A percentile compares a stretch with the other conserved stretches of the same genome.
Conservation (phyloP, 169 alveolate species). For the Plasmodium coatneyi region DNA sequence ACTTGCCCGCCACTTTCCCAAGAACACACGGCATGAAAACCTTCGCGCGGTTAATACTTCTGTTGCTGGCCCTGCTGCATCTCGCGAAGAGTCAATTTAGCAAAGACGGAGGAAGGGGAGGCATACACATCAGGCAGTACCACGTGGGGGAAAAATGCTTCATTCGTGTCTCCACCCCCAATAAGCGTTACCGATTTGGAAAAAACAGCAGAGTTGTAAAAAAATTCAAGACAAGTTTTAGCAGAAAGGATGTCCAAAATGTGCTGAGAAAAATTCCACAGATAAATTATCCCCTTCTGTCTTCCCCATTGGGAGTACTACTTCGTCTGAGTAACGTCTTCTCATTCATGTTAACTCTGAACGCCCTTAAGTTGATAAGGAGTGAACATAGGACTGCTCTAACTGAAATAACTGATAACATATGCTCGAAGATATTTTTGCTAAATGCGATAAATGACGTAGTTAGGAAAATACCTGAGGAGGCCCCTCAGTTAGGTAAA, state of each 20-base stretch:
- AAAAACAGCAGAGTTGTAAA: background rate
- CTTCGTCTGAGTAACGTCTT: conserved; percentile 24
- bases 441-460: conserved; percentile 61
- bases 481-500: background rate
- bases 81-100: background rate
- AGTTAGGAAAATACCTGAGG: background rate
- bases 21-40: background rate
- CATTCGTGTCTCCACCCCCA: background rate
- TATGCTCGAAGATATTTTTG: conserved; percentile 31
- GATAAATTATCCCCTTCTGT: background rate
- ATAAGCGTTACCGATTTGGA: background rate
- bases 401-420: conserved; percentile 30
- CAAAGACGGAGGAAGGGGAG: background rate
- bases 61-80: background rate
- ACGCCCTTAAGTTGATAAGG: conserved; percentile 9
- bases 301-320: background rate
- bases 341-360: conserved; percentile 29
- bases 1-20: background rate
- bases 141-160: conserved; percentile 3
- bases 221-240: conserved; percentile 6
- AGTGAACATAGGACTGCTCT: conserved; percentile 20
- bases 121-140: background rate
- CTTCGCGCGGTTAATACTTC: background rate
- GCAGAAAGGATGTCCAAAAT: conserved; percentile 2
- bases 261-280: background rate